Conservation (phyloP, 352 stramenopile species). For the Globisporangium middletonii region DNA sequence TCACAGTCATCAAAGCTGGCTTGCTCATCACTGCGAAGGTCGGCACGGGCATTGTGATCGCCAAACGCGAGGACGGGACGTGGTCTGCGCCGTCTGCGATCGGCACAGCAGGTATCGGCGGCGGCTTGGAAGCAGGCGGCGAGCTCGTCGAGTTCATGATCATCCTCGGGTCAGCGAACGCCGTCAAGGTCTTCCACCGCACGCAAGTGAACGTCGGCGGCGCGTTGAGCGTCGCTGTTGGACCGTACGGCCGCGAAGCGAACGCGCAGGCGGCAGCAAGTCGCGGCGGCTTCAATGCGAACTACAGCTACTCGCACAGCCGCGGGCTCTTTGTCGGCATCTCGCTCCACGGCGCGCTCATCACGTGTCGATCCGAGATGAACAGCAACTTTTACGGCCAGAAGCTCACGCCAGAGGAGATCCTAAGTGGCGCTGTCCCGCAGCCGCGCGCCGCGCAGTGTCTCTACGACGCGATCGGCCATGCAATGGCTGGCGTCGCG, state of each 20-base stretch:
- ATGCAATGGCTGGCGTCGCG: constrained; percentile 64
- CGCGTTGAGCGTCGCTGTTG: constrained; percentile 87
- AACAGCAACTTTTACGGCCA: constrained; percentile 95
- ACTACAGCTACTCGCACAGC: constrained; percentile 93
- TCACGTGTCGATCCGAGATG: constrained; percentile 86
- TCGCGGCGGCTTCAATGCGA: constrained; percentile 73
- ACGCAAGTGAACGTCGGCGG: constrained; percentile 90
- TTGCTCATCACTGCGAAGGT: constrained; percentile 81
- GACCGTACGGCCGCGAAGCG: constrained; percentile 85
- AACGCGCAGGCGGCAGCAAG: constrained; percentile 76
- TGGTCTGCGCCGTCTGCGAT: constrained; percentile 94
- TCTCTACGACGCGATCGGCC: constrained; percentile 71
- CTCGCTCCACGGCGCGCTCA: constrained; percentile 90
- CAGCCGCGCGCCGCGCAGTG: constrained; percentile 60
- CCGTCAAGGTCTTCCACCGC: constrained; percentile 89
- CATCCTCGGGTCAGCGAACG: constrained; percentile 89
- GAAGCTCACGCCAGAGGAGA: constrained; percentile 70
- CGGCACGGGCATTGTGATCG: constrained; percentile 87
- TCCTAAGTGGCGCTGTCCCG: constrained; percentile 53
- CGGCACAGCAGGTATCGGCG: constrained; percentile 84
- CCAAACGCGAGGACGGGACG: constrained; percentile 70
- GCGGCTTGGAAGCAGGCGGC: constrained; percentile 83
- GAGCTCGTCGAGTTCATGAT: constrained; percentile 95
- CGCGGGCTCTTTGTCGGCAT: constrained; percentile 92
- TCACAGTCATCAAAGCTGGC: constrained; percentile 82